Conservation (phyloP, 2,329 filamentous ascomycete species). For the Hypoxylon sp. region DNA sequence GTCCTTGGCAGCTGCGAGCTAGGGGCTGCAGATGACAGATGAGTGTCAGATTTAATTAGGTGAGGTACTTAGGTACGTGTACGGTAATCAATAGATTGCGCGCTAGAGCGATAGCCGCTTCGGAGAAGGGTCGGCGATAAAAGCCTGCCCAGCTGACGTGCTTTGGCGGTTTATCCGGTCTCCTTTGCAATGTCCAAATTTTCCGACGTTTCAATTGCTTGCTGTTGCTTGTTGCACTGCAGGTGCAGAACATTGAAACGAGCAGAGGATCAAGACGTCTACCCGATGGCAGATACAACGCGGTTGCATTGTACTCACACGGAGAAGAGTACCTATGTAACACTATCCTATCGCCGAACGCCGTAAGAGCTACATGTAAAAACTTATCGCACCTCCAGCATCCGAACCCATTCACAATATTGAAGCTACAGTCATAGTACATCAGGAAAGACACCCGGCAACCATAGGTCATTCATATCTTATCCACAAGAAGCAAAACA, state of each 20-base stretch:
- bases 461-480: too few relatives aligned
- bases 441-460: too few relatives aligned
- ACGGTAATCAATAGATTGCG: conserved; percentile 3
- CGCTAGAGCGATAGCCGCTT: conserved; percentile 25
- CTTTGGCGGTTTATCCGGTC: conserved; percentile 28
- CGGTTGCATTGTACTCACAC: neutral
- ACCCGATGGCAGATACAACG: neutral
- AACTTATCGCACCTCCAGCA: neutral
- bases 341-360: neutral
- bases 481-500: too few relatives aligned
- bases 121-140: conserved; percentile 28
- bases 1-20: conserved; percentile 22
- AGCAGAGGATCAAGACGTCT: conserved; percentile 11
- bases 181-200: conserved; percentile 11
- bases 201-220: conserved; percentile 29
- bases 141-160: neutral
- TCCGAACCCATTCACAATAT: neutral
- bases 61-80: too few relatives aligned
- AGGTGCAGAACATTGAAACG: conserved; percentile 18
- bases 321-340: neutral
- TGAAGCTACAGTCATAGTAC: neutral
- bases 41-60: neutral
- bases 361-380: neutral
- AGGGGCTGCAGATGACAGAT: conserved; percentile 19
- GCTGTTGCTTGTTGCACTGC: conserved; percentile 2